Evolutionary conservation across 768 basidiomycete species (phyloP), one percentile per base, ranked within the genome.

Genomic region (Austroboletus festivus): DNA sequence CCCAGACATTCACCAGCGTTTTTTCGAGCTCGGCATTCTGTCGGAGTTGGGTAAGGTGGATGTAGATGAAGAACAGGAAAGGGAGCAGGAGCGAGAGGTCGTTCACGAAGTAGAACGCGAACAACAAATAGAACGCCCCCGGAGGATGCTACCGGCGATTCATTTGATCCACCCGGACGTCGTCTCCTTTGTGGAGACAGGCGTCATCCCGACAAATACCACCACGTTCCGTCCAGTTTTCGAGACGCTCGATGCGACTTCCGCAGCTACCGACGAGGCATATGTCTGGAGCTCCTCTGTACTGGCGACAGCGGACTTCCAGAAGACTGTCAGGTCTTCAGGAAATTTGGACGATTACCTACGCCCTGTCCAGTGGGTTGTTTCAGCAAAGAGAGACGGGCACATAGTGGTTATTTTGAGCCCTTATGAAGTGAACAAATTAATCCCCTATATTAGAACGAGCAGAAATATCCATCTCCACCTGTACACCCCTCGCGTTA

Each of bases 41-140:
- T 28, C 28, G 12, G n/a, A n/a, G n/a, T 28, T 28, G 28, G 5
- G 28, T 12, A 12, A 28, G 7, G 12, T 28, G 28, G 12, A 12
- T 12, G 12, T 33, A 50, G 69, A 71, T n/a, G 75, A 78, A 51
- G 77, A 78, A 46, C 76, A 77, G 39, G 77, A 77, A 49, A 60
- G 75, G 44, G 75, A 78, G 50, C 76, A 77, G 39, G 77, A 77
- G 50, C 60, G 75, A 45, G 75, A 78, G 50, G 61, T 77, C 11
- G 53, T 55, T 5, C 71, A 71, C 18, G 73, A 78, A 51, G 59
- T 68, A 2, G 73, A 77, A 51, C 55, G 56, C 16, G 74, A 77
- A 53, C 52, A 53, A 7, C 61, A 77, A 42, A 52, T 68, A 3
- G 64, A 75, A 51, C 61, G 72, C 21, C 70, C 73, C 4, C 61